Conservation (phyloP, 78 protist genomes). For the Dictyostelium intermedium region DNA sequence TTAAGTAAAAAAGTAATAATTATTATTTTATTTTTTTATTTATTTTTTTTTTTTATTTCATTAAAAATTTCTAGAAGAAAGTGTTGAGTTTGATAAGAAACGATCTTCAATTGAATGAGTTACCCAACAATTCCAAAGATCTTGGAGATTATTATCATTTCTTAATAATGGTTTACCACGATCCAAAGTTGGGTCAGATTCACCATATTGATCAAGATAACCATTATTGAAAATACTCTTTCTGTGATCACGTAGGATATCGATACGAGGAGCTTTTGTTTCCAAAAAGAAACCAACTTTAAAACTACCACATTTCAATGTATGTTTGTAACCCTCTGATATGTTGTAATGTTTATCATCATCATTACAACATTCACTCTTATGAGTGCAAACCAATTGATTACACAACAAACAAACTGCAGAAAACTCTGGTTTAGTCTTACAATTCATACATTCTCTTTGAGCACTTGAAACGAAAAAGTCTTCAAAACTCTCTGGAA, state of each 20-base stretch:
- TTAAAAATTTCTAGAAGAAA: slow-evolving; percentile 30
- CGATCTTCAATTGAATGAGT: slow-evolving; percentile 64
- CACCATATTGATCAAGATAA: slow-evolving; percentile 69
- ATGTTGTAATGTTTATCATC: not conserved
- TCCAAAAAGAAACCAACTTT: slow-evolving; percentile 54
- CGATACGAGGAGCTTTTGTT: slow-evolving; percentile 13
- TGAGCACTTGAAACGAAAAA: slow-evolving; percentile 16
- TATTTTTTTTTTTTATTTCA: not conserved
- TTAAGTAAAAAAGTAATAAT: too few species aligned
- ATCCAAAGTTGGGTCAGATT: slow-evolving; percentile 22
- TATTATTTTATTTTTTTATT: not conserved
- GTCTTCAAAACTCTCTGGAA: slow-evolving; percentile 48
- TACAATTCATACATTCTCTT: slow-evolving; percentile 10
- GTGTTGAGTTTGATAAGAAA: not conserved
- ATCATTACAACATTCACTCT: slow-evolving; percentile 1
- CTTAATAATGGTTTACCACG: slow-evolving; percentile 48
- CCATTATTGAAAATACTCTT: not conserved
- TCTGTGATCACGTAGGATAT: slow-evolving; percentile 24
- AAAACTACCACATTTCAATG: slow-evolving; percentile 38
- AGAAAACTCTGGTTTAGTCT: slow-evolving; percentile 6
- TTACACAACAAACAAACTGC: slow-evolving; percentile 59
- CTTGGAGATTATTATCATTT: slow-evolving; percentile 55
- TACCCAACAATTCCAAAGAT: slow-evolving; percentile 47
- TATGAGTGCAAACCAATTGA: slow-evolving; percentile 18
- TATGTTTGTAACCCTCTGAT: slow-evolving; percentile 13